Evolutionary conservation across 345 rosid genomes (phyloP), one percentile per base, ranked within the genome.

Genomic region (Sisymbrium altissimum): DNA sequence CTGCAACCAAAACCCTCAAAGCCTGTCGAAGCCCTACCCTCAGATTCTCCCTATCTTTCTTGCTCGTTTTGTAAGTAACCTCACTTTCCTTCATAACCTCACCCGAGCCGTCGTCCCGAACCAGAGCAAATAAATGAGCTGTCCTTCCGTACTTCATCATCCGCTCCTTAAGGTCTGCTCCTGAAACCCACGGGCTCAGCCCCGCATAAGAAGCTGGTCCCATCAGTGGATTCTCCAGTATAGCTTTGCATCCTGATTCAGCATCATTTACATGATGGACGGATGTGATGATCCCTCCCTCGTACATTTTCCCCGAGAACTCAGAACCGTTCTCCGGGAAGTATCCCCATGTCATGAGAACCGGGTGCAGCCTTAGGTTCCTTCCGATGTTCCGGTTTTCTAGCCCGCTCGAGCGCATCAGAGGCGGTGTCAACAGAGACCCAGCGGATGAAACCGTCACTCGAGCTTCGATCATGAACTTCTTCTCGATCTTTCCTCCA

Each of bases 361-460:
- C 83, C 1, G 96, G 96, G 54, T 89, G 92, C 68, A 87, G 81
- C 78, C 72, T 90, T 29, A 87, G 86, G 65, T 84, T 86, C 73
- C 73, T 81, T 38, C 96, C 96, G 6, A 87, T 89, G 68, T 86
- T 62, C 35, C 76, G 68, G 70, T 86, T 87, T 56, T 64, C 15
- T 75, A 89, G 66, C 32, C 96, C 96, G 56, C 96, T 87, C 0
- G 84, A 75, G 67, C 84, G 78, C 89, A 89, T 76, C 54, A 84
- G 39, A 21, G 92, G 88, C 3, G 96, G 96, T 41, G 96, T 86
- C 43, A 80, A 69, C 9, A 89, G 80, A 18, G 92, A 77, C 2
- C 96, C 96, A 71, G 90, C 84, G 0, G 96, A 85, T 23, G 90
- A 86, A 71, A 87, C 60, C 12, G 89, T 87, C 13, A 81, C 86